These are phyloP conservation scores for Thelonectria blattea DNA, from an alignment of 2,329 filamentous ascomycete genomes.

Conservation along the genomic window DNA sequence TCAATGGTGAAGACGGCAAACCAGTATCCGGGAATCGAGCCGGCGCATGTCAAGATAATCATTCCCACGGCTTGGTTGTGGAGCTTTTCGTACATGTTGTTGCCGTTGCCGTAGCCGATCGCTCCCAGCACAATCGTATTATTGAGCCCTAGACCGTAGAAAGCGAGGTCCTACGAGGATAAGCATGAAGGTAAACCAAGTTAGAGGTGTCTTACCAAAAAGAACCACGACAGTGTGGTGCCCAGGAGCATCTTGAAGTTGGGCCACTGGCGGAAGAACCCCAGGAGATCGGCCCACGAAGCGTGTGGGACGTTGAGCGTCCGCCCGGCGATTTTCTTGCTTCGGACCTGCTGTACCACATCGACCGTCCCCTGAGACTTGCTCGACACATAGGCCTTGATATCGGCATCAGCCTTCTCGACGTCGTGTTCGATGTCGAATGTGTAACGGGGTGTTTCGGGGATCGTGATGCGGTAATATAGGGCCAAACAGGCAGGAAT, in stretches of 20 bases:
- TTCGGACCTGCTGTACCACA: constrained; percentile 55
- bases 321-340: constrained; percentile 58
- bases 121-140: constrained; percentile 72
- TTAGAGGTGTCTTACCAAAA: constrained; percentile 55
- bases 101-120: constrained; percentile 72
- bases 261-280: constrained; percentile 72
- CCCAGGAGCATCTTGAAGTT: constrained; percentile 75
- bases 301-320: constrained; percentile 70
- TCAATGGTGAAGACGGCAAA: constrained; percentile 75
- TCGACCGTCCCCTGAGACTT: constrained; percentile 56
- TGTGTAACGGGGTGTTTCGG: constrained; percentile 83
- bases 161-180: constrained; percentile 63
- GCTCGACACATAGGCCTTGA: constrained; percentile 64
- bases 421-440: constrained; percentile 80
- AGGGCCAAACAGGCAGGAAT: constrained; percentile 78
- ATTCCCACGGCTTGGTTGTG: constrained; percentile 78
- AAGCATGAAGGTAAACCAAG: background rate
- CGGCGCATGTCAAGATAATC: constrained; percentile 77
- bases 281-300: constrained; percentile 70
- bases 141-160: constrained; percentile 77
- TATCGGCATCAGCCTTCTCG: constrained; percentile 76
- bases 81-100: constrained; percentile 70
- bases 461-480: constrained; percentile 87
- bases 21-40: constrained; percentile 83
- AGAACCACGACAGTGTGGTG: constrained; percentile 83